A percentile compares a stretch with the other conserved stretches of the same genome.
Conservation (phyloP, 2,329 filamentous ascomycete species). For the Thelonectria rubi region DNA sequence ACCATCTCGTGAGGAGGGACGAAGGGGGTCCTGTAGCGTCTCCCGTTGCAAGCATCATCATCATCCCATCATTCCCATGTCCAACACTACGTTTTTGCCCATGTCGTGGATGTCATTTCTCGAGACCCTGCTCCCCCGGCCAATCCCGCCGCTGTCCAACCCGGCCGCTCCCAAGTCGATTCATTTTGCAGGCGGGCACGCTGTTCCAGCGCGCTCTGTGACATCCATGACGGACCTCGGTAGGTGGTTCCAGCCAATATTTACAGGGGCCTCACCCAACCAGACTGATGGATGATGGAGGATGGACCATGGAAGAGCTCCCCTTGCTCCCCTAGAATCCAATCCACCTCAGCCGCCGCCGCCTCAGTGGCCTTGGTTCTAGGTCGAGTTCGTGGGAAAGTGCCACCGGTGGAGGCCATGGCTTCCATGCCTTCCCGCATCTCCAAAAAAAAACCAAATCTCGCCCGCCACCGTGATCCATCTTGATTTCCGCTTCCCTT, state of each 20-base stretch:
- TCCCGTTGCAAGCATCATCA: constrained; percentile 3
- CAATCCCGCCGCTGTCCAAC: neutral
- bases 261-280: neutral
- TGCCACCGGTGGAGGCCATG: constrained; percentile 5
- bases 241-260: neutral
- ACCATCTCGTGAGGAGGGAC: neutral
- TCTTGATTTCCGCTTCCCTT: neutral
- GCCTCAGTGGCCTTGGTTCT: constrained; percentile 9
- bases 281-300: no score
- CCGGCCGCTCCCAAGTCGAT: neutral
- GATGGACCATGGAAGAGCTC: neutral
- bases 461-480: constrained; percentile 1
- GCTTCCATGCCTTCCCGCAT: neutral
- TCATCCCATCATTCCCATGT: constrained; percentile 19
- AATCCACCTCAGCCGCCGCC: constrained; percentile 10
- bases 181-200: neutral
- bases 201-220: no score
- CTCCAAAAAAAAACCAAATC: neutral
- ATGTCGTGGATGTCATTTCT: neutral
- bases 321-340: neutral
- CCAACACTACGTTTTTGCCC: constrained; percentile 4
- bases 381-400: constrained; percentile 11
- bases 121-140: neutral
- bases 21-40: neutral
- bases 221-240: neutral